Base-by-base conservation (phyloP, 495 filamentous ascomycete species). In the Aspergillus biplanus region DNA sequence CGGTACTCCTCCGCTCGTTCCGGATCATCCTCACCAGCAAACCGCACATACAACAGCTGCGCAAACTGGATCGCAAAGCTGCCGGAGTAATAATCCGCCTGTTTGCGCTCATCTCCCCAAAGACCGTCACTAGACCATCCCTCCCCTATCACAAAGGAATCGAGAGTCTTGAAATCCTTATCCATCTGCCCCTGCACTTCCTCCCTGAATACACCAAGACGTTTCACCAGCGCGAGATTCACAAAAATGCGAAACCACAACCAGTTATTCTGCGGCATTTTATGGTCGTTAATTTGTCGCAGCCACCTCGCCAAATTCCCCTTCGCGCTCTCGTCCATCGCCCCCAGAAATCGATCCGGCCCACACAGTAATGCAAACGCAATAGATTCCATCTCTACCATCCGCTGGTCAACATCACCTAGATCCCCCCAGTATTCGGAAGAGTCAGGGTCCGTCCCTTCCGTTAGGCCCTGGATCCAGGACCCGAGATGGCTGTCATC, bases 41-140 rank as follows among this genome's bases (percentile, higher is more conserved):
- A 68, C 9, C 62, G 61, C 0, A 61, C 33, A 58, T 69, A 71
- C 1, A 71, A 18, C 12, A 71, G 27, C 27, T 71, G 69, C 7
- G 64, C 66, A 15, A 71, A 71, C 34, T 71, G 69, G 12, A 71
- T 67, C 5, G 67, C 69, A 53, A 71, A 71, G 49, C 69, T 71
- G 0, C 69, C 69, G 16, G 69, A 69, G 34, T 71, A 71, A 49
- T 69, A 71, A 52, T 69, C 69, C 0, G 65, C 69, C 31, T 69
- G 69, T 6, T 67, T 63, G 9, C 69, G 21, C 9, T 65, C 63
- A 9, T 60, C 59, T 5, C 85, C 84, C 72, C 86, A 86, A 0
- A 88, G 88, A 0, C 89, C 89, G 58, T 92, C 89, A 63, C 89
- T 89, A 0, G 86, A 89, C 90, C 89, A 92, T 3, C 89, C 89